Base-by-base conservation (phyloP, 345 rosid species). In the Lepidium sativum region DNA sequence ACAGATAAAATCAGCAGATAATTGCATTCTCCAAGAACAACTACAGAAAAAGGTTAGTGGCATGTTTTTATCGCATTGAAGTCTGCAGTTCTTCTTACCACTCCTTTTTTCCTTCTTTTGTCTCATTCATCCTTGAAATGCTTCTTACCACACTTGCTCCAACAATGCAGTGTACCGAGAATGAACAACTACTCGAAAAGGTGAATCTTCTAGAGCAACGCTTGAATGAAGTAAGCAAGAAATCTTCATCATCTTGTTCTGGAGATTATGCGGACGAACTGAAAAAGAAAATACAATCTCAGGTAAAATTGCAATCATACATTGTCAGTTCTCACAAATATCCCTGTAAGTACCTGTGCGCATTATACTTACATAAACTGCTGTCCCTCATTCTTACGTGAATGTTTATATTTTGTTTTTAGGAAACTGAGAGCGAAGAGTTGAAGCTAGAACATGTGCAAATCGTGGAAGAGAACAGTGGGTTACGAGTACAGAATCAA, bases 1-100 rank as follows among this genome's bases (percentile, higher is more conserved):
- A 77, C 88, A 95, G 99, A 77, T 95, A 63, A 95, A 86, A 81
- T 72, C 97, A 60, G 99, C 99, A 33, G 99, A 95, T 73, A 95
- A 95, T 70, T 94, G 97, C 55, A 80, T 95, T 73, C 95, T 95
- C 63, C 99, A 95, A 76, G 99, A 95, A 68, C 99, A 95, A 63
- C 75, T 95, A 76, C 96, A 88, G 74, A 68, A 81, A 65, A 95
- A 95, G 97, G 99, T 95, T 8, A 23, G 69, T 74, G 34, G 54
- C 42, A 60, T 60, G 45, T 35, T 48, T 39, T 54, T 41, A 37
- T 43, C 33, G 1, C 17, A 35, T 7, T n/a, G 20, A 42, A 33
- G 13, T 55, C 33, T 37, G 68, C 39, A 47, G 6, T n/a, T n/a
- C 12, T 15, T 43, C 10, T 10, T 44, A 35, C 32, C 40, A 13